Base-by-base conservation (phyloP, 805 yeast species). In the Ogataea methylovora region DNA sequence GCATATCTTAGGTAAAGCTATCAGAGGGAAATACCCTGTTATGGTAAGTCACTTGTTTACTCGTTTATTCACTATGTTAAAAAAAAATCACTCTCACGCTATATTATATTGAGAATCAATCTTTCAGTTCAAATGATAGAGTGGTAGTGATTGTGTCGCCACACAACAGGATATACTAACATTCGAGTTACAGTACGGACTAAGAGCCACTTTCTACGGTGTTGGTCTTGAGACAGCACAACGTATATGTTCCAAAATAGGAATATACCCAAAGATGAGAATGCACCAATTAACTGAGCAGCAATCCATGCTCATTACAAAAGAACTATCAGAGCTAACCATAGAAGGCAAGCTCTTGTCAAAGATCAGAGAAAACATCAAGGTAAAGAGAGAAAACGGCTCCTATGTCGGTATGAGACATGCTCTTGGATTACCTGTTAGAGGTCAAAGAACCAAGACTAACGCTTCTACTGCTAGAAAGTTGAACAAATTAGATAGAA, bases 261-360 rank as follows among this genome's bases (percentile, higher is more conserved):
- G 95, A 9, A 73, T 92, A 39, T 90, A 88, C 52, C 97, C 97
- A 30, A 68, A 73, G 54, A 88, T 90, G 94, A 76, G 95, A 61
- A 81, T 88, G 84, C 92, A 84, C 56, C 95, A 92, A 60, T 71
- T 92, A 25, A 67, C 82, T 20, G 97, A 92, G 60, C 84, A 86
- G 19, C 94, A 87, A 49, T 70, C 87, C 29, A 71, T 90, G 74
- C 76, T 83, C 24, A 67, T 92, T 29, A 82, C 95, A 25, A 90
- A 87, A 56, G 96, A 92, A 56, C 67, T 92, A 32, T 76, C 94
- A 1, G 81, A 76, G 27, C 69, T 84, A 70, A 75, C 84, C 9
- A 82, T 90, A 32, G 97, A 88, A 52, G 85, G 86, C 32, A 81
- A 74, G 44, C 75, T 84, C 44, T 66, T 79, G 48, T 85, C 87